A percentile compares a stretch with the other conserved stretches of the same genome.
Conservation (phyloP, 768 basidiomycete species). For the Crepidotus variabilis region DNA sequence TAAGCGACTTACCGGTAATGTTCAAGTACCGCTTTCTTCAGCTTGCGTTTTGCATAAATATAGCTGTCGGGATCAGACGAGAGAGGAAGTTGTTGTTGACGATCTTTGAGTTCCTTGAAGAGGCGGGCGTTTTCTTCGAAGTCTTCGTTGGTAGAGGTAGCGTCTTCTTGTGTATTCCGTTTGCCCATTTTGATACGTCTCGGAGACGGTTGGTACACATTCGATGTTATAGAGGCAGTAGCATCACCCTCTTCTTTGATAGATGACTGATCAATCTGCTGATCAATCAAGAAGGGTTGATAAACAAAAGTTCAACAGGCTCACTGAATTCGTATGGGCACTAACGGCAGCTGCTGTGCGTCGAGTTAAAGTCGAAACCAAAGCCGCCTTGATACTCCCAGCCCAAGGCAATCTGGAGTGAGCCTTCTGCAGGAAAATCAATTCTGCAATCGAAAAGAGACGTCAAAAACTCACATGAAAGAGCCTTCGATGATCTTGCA, state of each 20-base stretch:
- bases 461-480: conserved; percentile 44
- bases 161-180: conserved; percentile 5
- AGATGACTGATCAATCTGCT: background rate
- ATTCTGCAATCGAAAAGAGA: background rate
- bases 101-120: background rate
- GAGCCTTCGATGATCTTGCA: conserved; percentile 61
- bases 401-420: conserved; percentile 16
- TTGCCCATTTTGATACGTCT: background rate
- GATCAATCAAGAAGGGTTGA: background rate
- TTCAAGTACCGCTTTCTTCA: conserved; percentile 81
- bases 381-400: conserved; percentile 1
- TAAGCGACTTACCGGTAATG: conserved; percentile 61
- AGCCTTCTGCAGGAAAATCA: conserved; percentile 11
- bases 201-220: background rate
- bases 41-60: conserved; percentile 74
- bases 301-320: background rate
- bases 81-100: background rate
- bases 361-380: background rate
- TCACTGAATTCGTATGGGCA: background rate
- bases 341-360: background rate
- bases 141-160: background rate
- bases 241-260: background rate
- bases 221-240: background rate
- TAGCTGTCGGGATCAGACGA: conserved; percentile 39
- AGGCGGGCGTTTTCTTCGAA: background rate